Evolutionary conservation across 1,284 basidiomycete genomes (phyloP).

Genomic region (Malassezia psittaci): DNA sequence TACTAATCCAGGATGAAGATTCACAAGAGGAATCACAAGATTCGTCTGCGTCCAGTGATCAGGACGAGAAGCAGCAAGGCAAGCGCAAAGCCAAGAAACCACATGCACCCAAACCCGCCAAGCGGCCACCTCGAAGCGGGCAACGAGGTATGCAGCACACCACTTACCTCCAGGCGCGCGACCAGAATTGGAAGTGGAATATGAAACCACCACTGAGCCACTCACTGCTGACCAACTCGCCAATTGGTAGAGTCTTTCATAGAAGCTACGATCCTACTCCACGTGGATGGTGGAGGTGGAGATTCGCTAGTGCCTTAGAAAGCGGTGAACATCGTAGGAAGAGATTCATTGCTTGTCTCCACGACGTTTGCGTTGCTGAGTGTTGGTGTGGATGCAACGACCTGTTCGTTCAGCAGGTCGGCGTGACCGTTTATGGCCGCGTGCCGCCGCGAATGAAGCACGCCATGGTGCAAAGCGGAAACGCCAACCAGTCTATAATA

Average conservation of each 20-base stretch:
- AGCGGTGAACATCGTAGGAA: too few relatives aligned
- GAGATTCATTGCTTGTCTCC: not conserved
- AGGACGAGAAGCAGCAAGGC: constrained; percentile 17
- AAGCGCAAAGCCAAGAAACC: constrained; percentile 6
- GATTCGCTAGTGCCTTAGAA: too few relatives aligned
- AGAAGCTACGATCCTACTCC: not conserved
- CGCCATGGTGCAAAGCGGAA: constrained; percentile 2
- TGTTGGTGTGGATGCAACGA: not conserved
- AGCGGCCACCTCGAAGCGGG: constrained; percentile 11
- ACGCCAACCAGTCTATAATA: not conserved
- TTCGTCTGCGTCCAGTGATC: constrained; percentile 19
- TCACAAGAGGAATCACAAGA: constrained; percentile 15
- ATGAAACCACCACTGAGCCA: constrained; percentile 79
- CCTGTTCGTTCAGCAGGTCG: not conserved
- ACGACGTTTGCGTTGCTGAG: not conserved
- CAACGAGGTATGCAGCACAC: constrained; percentile 4
- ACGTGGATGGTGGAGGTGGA: not conserved
- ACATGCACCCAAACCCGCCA: not conserved
- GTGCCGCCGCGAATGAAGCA: not conserved
- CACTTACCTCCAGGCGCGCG: constrained; percentile 46
- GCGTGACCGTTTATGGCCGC: not conserved
- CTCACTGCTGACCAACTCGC: constrained; percentile 49
- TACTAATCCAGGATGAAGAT: constrained; percentile 18
- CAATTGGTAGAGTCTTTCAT: constrained; percentile 25
- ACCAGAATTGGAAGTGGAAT: constrained; percentile 73